Evolutionary conservation across 2,329 filamentous ascomycete species (phyloP), one percentile per base, ranked within the genome.

Genomic region (Pezicula rhizophila): DNA sequence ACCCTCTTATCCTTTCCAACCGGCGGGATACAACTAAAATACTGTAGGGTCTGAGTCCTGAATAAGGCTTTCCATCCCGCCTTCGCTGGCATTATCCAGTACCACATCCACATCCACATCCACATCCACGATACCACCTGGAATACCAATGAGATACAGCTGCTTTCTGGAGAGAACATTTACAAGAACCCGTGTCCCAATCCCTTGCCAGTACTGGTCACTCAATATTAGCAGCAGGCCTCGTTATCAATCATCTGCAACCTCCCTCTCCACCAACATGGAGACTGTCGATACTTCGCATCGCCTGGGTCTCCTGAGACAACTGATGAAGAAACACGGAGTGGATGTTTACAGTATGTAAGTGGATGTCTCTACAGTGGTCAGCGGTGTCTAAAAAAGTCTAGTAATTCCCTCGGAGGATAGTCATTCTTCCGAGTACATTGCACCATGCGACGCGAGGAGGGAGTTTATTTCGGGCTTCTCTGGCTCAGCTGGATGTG

Each of bases 371-470:
- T 57, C 57, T 46, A 47, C 40, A 37, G 10, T 44, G 42, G 10
- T 51, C 51, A 57, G 52, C 52, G 51, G 48, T 35, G 39, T 45
- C 52, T 57, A 49, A 56, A 33, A 54, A 56, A 55, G 60, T 47
- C 44, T 65, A 97, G 92, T 99, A 64, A 80, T 97, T 6, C 93
- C 93, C 1, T 96, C 92, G 31, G 93, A 97, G 78, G 93, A 99
- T 67, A 92, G 89, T 65, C 93, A 99, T 67, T 89, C 92, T 59
- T 97, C 92, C 58, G 93, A 99, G 72, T 99, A 99, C 69, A 96
- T 96, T 67, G 93, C 93, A 45, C 84, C 85, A n/a, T 96, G 89
- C 66, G 93, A 99, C 73, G 91, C 80, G 52, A 84, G 93, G 58
- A 84, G 93, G 74, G 89, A 85, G 65, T 96, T 85, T 64, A 95